phyloP scores from a whole-genome alignment of 2,329 filamentous ascomycete species.

The Aureobasidium sp. region DNA sequence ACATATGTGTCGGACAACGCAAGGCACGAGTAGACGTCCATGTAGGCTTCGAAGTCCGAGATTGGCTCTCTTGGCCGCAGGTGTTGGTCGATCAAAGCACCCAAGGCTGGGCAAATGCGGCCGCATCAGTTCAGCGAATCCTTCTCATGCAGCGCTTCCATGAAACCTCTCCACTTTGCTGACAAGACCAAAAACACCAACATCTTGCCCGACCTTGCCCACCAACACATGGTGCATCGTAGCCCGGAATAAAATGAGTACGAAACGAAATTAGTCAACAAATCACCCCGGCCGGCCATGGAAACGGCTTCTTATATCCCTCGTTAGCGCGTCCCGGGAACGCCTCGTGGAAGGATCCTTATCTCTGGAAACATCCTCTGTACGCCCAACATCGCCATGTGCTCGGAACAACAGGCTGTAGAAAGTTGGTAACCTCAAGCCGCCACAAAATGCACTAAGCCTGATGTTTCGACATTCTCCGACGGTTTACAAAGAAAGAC shows the following conservation, averaged over 20 bases:
- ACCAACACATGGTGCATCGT: not conserved
- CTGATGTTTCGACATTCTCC: not conserved
- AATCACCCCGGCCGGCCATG: not conserved
- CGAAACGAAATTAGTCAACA: constrained; percentile 8
- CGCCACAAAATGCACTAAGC: not conserved
- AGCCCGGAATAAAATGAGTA: not conserved
- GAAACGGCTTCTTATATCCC: constrained; percentile 5
- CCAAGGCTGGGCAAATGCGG: not conserved
- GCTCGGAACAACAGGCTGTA: not conserved
- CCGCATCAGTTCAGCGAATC: not conserved
- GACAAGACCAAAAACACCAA: not conserved
- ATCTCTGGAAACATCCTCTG: not conserved
- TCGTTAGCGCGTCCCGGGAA: not conserved
- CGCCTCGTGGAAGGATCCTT: constrained; percentile 10
- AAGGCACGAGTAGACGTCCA: too few relatives aligned
- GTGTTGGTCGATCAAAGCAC: not conserved
- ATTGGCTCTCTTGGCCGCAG: not conserved
- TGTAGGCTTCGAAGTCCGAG: not conserved
- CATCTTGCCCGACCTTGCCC: not conserved
- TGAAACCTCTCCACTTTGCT: constrained; percentile 1
- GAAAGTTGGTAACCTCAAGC: constrained; percentile 1
- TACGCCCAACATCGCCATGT: constrained; percentile 1
- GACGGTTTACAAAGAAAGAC: constrained; percentile 1
- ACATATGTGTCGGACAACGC: not conserved
- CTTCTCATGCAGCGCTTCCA: not conserved